These are phyloP conservation scores for Prunella vulgaris DNA, from an alignment of 257 asterid genomes.

Conservation along the genomic window DNA sequence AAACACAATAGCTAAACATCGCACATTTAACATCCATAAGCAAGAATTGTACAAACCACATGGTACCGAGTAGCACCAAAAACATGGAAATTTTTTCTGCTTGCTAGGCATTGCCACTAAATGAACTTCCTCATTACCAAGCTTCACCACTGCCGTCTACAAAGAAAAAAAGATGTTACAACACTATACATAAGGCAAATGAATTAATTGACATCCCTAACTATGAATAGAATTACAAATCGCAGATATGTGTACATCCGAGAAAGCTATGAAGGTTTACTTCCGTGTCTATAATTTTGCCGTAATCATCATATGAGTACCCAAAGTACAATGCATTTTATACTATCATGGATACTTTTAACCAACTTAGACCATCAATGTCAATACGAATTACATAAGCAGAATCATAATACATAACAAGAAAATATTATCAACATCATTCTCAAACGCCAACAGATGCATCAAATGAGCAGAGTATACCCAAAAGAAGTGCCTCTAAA, in stretches of 20 bases:
- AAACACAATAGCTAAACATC: conserved; percentile 89
- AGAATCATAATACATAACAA: neutral
- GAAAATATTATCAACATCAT: conserved; percentile 4
- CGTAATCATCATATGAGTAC: neutral
- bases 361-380: conserved; percentile 1
- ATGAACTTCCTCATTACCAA: conserved; percentile 82
- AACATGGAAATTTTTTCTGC: conserved; percentile 88
- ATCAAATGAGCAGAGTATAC: neutral
- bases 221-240: neutral
- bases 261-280: neutral
- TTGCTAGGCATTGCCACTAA: conserved; percentile 98
- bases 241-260: neutral
- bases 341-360: neutral
- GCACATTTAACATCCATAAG: conserved; percentile 72
- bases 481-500: neutral
- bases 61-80: conserved; percentile 92
- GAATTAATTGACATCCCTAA: neutral
- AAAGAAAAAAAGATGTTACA: conserved; percentile 20
- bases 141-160: conserved; percentile 87
- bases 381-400: neutral
- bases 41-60: conserved; percentile 64
- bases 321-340: neutral
- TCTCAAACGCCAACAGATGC: conserved; percentile 8
- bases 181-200: conserved; percentile 10
- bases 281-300: neutral